Evolutionary conservation across 129 eudicot species (phyloP), one percentile per base, ranked within the genome.

Genomic region (Flaveria trinervia): DNA sequence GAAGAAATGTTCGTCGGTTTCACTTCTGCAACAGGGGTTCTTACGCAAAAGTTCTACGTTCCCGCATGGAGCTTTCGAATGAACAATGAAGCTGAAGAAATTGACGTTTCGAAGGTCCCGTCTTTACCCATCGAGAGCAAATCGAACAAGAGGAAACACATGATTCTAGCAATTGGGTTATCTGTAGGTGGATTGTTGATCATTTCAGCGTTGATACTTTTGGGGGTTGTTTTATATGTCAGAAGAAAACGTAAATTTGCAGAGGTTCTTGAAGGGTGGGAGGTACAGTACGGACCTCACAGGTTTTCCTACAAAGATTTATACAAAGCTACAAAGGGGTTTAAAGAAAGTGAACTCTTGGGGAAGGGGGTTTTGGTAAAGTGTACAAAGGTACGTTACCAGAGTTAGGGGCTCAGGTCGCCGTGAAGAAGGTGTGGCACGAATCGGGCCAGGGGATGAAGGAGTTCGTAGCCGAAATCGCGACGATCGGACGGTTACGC

Each of bases 1-100:
- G 84, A 82, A 25, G 74, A 78, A 48, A 89, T 89, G 94, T 86
- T 76, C 73, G 84, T 82, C 0, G 94, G 94, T 13, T 86, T 89
- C 44, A 86, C 90, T 23, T 74, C 88, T 2, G 77, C 94, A 12
- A 86, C 94, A 0, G 91, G 91, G 14, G 71, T 77, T 17, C 75
- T 82, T 14, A 4, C 65, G 0, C 86, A 82, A 13, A 77, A 82
- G 57, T 84, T 79, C 68, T 89, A 89, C 55, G 82, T 89, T 8
- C 74, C 80, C 26, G 90, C 79, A 3, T 89, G 94, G 94, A 89
- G 93, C 51, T 88, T 86, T 52, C 59, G 50, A 44, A 71, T 85
- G 25, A 88, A 81, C 60, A 90, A 89, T 16, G 16, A 33, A 56
- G 86, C 85, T n/a, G 67, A 77, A 65, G 83, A 73, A 56, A 79